Conservation (phyloP, 1,284 basidiomycete genomes). For the Singerocomus inundabilis region DNA sequence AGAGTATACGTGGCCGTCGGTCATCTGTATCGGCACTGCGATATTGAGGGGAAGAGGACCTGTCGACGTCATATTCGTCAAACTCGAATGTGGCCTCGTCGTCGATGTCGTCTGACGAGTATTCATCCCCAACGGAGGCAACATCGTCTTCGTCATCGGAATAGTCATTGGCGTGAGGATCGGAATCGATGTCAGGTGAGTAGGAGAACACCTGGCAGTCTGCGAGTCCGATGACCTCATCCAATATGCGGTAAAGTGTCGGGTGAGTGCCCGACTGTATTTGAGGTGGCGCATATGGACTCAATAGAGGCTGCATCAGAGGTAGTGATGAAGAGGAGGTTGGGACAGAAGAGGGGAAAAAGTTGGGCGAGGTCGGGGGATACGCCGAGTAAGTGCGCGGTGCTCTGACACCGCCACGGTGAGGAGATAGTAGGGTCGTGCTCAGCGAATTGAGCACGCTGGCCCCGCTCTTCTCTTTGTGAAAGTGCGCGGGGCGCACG, state of each 20-base stretch:
- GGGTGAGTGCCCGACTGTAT: conserved; percentile 74
- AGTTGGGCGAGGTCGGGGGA: conserved; percentile 67
- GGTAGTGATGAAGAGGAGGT: conserved; percentile 62
- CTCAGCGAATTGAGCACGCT: conserved; percentile 79
- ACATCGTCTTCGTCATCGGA: conserved; percentile 75
- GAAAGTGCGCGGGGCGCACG: conserved; percentile 89
- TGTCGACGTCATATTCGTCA: conserved; percentile 77
- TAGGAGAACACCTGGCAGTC: conserved; percentile 98
- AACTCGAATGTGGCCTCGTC: conserved; percentile 71
- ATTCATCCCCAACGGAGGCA: conserved; percentile 58
- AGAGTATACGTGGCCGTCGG: conserved; percentile 11
- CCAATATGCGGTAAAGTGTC: conserved; percentile 81
- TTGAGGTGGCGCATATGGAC: conserved; percentile 65
- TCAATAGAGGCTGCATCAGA: conserved; percentile 51
- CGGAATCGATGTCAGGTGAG: conserved; percentile 90
- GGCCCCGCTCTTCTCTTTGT: conserved; percentile 76
- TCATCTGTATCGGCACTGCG: not conserved
- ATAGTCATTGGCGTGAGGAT: conserved; percentile 87
- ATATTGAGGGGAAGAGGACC: conserved; percentile 42
- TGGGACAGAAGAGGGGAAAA: conserved; percentile 71
- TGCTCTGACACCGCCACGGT: conserved; percentile 58
- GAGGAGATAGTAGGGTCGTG: conserved; percentile 71
- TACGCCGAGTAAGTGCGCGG: conserved; percentile 80
- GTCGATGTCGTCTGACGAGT: conserved; percentile 52
- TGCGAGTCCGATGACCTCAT: conserved; percentile 85